Conservation (phyloP, 1,139 yeast species). For the Yamadazyma buinensis region DNA sequence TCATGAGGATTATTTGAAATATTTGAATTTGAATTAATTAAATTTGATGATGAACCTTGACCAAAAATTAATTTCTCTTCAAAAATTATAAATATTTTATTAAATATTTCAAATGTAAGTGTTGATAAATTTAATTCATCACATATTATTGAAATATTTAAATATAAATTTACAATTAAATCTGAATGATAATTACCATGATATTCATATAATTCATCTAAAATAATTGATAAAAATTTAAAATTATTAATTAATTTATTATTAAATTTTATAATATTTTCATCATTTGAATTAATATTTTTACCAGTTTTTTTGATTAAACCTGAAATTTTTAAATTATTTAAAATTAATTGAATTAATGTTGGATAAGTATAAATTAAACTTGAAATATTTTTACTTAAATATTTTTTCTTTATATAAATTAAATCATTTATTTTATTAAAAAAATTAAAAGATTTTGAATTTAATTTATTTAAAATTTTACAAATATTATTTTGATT, state of each 20-base stretch:
- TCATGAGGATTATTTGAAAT: constrained; percentile 29
- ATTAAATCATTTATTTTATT: constrained; percentile 55
- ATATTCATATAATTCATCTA: constrained; percentile 60
- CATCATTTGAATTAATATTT: constrained; percentile 2
- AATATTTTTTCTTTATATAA: constrained; percentile 50
- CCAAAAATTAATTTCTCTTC: constrained; percentile 59
- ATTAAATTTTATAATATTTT: constrained; percentile 11
- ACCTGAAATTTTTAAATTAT: constrained; percentile 54
- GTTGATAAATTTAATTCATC: constrained; percentile 59
- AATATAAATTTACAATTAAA: constrained; percentile 46
- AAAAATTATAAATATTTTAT: constrained; percentile 81
- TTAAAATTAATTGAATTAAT: constrained; percentile 56
- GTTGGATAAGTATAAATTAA: constrained; percentile 73
- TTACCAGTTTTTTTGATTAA: constrained; percentile 19
- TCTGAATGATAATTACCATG: constrained; percentile 48
- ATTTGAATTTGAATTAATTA: background rate
- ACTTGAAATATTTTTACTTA: constrained; percentile 52
- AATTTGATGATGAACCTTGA: constrained; percentile 5
- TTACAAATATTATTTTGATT: constrained; percentile 70
- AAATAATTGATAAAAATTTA: constrained; percentile 68
- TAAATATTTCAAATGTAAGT: constrained; percentile 84
- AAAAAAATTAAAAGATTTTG: constrained; percentile 43
- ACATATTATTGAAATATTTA: constrained; percentile 63
- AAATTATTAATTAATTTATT: constrained; percentile 47
- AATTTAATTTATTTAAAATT: constrained; percentile 56